These are phyloP conservation scores for Hemileccinum impolitum DNA, from an alignment of 768 basidiomycete genomes.

Conservation along the genomic window DNA sequence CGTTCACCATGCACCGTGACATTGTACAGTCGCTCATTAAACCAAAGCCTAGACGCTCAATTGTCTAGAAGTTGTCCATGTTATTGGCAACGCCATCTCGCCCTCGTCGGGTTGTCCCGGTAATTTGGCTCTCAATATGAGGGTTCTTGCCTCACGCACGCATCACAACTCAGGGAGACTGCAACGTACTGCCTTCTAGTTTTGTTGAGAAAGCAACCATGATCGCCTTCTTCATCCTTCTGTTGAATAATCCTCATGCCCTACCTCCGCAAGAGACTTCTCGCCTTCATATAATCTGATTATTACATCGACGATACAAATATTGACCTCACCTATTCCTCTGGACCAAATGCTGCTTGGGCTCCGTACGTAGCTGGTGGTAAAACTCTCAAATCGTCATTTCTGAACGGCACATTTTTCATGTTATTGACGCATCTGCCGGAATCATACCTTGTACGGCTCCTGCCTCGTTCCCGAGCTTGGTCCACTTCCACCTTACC, in stretches of 20 bases:
- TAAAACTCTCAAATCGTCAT: conserved; percentile 10
- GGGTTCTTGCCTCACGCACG: neutral
- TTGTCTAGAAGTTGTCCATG: neutral
- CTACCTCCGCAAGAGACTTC: neutral
- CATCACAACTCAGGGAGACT: neutral
- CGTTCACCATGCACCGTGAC: too few species aligned
- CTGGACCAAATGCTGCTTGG: conserved; percentile 25
- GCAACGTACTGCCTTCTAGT: neutral
- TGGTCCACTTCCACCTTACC: neutral
- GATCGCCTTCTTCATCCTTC: neutral
- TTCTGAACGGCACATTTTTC: conserved; percentile 22
- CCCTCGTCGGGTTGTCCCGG: neutral
- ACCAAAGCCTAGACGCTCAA: too few species aligned
- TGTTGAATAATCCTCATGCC: neutral
- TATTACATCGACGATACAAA: conserved; percentile 27
- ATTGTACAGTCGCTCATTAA: too few species aligned
- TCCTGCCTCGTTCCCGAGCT: neutral
- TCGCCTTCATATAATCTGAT: conserved; percentile 7
- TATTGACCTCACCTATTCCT: conserved; percentile 18
- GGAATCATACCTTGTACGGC: conserved; percentile 25
- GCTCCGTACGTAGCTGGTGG: conserved; percentile 13
- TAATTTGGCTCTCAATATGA: neutral
- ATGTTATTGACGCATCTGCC: conserved; percentile 21
- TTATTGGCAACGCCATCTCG: neutral
- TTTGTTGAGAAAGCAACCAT: neutral